Evolutionary conservation across 257 asterid genomes (phyloP), one percentile per base, ranked within the genome.

Genomic region (Craterostigma plantagineum): DNA sequence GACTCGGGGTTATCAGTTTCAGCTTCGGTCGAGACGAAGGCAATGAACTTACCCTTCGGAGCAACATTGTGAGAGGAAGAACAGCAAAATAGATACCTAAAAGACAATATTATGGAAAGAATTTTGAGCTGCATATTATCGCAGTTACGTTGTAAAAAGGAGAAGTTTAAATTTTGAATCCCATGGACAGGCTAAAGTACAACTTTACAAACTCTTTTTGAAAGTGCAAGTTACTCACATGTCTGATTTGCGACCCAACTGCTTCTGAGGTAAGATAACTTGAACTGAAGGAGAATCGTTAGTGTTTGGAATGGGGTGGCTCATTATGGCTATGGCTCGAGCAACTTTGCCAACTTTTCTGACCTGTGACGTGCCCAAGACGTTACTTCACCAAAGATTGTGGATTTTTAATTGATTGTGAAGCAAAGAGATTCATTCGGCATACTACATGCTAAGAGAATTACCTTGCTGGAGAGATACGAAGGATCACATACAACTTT

Each of bases 31-130:
- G 96, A 81, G 57, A 86, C 94, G 56, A 86, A 81, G 34, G 94
- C 96, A 49, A 86, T 86, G 63, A 57, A 86, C 56, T 86, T 86
- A 42, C 94, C 94, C 69, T 81, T 76, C 1, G 96, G 96, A 35
- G 96, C 96, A 61, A 86, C 94, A 63, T 81, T 86, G 74, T 86
- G 96, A 45, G 96, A 70, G 55, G 77, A 86, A 44, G 96, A 86
- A 68, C 92, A 86, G 53, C 96, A 86, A 47, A 86, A 86, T 49
- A 86, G 61, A 58, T 86, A 86, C 96, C 96, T 86, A 59, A 40
- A 46, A 6, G 47, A 23, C 30, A 23, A 23, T 2, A 23, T 23
- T 23, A 23, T 23, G 48, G 40, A 63, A 58, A 14, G 54, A 33
- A 14, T 23, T 23, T 23, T 23, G 30, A 23, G 30, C 30, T 23